phyloP scores from a whole-genome alignment of 768 basidiomycete species.

The Lactarius vividus region DNA sequence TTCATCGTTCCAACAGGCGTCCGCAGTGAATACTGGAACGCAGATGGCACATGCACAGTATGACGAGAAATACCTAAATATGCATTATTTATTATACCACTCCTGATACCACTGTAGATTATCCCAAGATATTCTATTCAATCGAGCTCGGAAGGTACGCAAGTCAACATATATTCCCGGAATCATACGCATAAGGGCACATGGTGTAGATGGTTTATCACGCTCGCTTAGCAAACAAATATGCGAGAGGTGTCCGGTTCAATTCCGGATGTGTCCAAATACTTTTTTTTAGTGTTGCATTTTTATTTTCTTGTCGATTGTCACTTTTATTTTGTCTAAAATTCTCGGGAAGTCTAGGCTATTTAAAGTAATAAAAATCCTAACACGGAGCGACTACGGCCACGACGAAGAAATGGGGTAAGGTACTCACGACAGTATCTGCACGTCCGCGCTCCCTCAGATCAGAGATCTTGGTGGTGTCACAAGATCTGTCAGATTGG shows the following conservation, averaged over 20 bases:
- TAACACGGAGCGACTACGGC: neutral
- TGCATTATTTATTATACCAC: neutral
- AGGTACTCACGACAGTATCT: neutral
- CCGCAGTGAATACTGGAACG: constrained; percentile 38
- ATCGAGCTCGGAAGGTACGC: neutral
- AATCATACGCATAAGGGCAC: constrained; percentile 30
- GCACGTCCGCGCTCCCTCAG: neutral
- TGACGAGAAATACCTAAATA: neutral
- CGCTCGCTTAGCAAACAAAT: constrained; percentile 17
- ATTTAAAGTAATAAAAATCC: neutral
- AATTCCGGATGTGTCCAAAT: constrained; percentile 24
- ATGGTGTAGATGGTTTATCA: constrained; percentile 25
- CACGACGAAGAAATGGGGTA: neutral
- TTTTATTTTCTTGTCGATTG: neutral
- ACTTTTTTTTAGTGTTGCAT: neutral
- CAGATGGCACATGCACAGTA: constrained; percentile 31
- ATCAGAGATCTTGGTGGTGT: neutral
- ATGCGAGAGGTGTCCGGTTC: constrained; percentile 25
- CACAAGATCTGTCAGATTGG: neutral
- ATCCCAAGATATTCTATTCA: neutral
- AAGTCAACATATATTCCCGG: constrained; percentile 29
- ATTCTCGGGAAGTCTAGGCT: neutral
- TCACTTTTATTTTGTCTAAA: neutral
- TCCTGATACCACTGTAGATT: neutral
- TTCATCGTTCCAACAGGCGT: constrained; percentile 37